Evolutionary conservation across 805 yeast species (phyloP).

Genomic region (Saccharomycopsis guyanensis): DNA sequence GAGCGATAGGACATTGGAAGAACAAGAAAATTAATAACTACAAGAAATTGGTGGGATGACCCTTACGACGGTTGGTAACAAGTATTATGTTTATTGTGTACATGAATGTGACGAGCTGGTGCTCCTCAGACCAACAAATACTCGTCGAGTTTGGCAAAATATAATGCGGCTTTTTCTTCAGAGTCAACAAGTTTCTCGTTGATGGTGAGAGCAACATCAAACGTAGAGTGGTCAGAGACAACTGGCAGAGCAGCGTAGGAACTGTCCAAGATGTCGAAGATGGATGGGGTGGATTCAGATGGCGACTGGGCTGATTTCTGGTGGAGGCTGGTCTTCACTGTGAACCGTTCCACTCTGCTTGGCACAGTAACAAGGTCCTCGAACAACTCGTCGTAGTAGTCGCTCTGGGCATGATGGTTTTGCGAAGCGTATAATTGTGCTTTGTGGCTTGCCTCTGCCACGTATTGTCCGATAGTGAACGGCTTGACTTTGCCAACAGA

Average conservation of each 20-base stretch:
- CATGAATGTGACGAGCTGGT: too few relatives aligned
- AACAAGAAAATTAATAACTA: constrained; percentile 2
- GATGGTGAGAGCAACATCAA: constrained; percentile 31
- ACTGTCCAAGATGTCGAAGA: constrained; percentile 26
- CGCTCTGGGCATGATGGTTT: constrained; percentile 33
- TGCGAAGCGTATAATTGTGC: constrained; percentile 40
- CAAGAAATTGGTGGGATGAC: neutral
- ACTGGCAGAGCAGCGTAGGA: constrained; percentile 23
- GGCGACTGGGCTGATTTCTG: constrained; percentile 19
- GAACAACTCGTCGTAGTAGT: constrained; percentile 49
- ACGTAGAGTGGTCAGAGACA: constrained; percentile 25
- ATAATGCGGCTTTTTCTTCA: constrained; percentile 38
- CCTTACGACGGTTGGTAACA: neutral
- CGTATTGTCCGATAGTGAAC: constrained; percentile 28
- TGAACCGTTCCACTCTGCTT: constrained; percentile 37
- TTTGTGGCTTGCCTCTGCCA: constrained; percentile 37
- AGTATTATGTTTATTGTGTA: neutral
- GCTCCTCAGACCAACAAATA: constrained; percentile 19
- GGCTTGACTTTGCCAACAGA: constrained; percentile 26
- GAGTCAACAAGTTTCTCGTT: constrained; percentile 37
- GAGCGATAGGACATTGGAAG: constrained; percentile 12
- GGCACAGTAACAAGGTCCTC: constrained; percentile 49
- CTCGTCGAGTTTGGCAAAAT: constrained; percentile 25
- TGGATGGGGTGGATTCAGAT: constrained; percentile 21
- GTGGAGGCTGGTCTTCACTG: constrained; percentile 28